Evolutionary conservation across 169 alveolate genomes (phyloP).

Genomic region (Plasmodium chabaudi): DNA sequence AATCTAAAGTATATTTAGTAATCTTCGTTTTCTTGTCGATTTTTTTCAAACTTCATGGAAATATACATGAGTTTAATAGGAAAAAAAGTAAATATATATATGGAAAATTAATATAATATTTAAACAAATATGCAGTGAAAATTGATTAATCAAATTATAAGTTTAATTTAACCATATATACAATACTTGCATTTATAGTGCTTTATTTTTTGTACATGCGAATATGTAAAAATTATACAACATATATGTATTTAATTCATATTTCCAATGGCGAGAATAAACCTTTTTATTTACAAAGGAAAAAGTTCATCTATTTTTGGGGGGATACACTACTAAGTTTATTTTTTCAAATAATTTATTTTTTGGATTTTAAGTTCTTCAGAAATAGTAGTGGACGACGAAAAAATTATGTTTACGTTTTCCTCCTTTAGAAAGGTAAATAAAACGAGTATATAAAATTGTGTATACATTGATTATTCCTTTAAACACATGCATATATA

Average conservation of each 20-base stretch:
- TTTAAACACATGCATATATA: too few relatives aligned
- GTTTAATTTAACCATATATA: not conserved
- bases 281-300: too few relatives aligned
- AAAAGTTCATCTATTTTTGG: too few relatives aligned
- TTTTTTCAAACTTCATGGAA: too few relatives aligned
- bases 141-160: too few relatives aligned
- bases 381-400: slow-evolving; percentile 1
- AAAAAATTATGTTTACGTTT: slow-evolving; percentile 54
- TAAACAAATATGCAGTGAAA: too few relatives aligned
- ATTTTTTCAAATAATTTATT: not conserved
- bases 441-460: not conserved
- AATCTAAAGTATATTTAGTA: too few relatives aligned
- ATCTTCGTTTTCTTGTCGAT: too few relatives aligned
- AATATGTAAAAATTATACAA: not conserved
- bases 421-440: slow-evolving; percentile 74
- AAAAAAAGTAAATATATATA: too few relatives aligned
- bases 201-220: not conserved
- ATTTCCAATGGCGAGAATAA: too few relatives aligned
- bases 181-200: not conserved
- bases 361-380: not conserved
- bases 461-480: not conserved
- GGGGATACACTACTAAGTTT: slow-evolving; percentile 3
- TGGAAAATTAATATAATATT: too few relatives aligned
- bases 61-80: too few relatives aligned
- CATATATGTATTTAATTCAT: not conserved